Evolutionary conservation across 805 yeast species (phyloP).

Genomic region (Monosporozyma solicola): DNA sequence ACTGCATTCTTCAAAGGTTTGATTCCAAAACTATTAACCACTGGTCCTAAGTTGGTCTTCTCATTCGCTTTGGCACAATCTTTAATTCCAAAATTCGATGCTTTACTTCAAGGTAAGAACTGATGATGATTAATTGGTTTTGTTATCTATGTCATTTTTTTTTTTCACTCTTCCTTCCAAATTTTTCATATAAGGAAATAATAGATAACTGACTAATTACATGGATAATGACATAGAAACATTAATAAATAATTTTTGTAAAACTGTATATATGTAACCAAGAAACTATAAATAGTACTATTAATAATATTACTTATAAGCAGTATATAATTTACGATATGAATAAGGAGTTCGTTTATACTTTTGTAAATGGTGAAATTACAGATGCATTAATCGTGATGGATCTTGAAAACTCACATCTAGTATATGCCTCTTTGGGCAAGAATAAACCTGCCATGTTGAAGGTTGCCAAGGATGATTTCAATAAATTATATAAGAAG

Average conservation of each 20-base stretch:
- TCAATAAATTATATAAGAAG: background rate
- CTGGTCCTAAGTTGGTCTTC: slow-evolving; percentile 96
- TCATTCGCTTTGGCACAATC: slow-evolving; percentile 97
- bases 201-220: background rate
- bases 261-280: background rate
- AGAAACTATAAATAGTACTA: background rate
- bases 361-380: background rate
- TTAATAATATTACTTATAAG: no score
- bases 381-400: background rate
- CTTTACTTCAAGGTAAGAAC: slow-evolving; percentile 33
- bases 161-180: background rate
- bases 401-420: background rate
- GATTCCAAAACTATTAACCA: slow-evolving; percentile 91
- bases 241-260: background rate
- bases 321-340: background rate
- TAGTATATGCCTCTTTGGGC: slow-evolving; percentile 1
- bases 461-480: background rate
- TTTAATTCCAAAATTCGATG: slow-evolving; percentile 92
- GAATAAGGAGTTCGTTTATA: background rate
- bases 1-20: slow-evolving; percentile 91
- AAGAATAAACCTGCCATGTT: background rate
- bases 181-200: background rate
- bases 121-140: background rate
- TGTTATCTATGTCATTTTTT: no score
- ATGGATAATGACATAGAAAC: background rate